These are phyloP conservation scores for Ramalina peruviana DNA, from an alignment of 495 filamentous ascomycete species.

Conservation along the genomic window DNA sequence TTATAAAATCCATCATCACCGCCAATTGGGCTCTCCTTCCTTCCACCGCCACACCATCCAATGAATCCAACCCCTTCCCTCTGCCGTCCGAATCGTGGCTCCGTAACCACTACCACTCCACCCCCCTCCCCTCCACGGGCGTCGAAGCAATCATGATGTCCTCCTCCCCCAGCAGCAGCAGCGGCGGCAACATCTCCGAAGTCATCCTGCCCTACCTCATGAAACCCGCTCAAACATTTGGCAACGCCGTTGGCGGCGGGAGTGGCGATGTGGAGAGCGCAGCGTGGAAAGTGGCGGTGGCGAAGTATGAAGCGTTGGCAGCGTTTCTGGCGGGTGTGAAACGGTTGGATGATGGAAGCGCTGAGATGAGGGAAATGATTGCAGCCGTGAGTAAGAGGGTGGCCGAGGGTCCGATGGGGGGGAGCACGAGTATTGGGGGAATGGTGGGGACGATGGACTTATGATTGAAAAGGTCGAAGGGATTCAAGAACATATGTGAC, in stretches of 20 bases:
- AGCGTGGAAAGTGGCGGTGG: constrained; percentile 44
- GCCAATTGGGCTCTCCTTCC: constrained; percentile 38
- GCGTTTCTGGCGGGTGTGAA: constrained; percentile 27
- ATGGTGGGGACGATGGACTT: constrained; percentile 27
- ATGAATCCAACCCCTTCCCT: constrained; percentile 23
- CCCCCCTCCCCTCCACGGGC: constrained; percentile 31
- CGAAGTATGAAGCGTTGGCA: constrained; percentile 43
- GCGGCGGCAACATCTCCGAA: constrained; percentile 35
- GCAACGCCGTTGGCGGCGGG: constrained; percentile 43
- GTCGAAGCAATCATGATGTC: constrained; percentile 32
- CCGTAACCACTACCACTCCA: constrained; percentile 22
- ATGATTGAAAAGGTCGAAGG: constrained; percentile 10
- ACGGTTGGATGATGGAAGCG: constrained; percentile 18
- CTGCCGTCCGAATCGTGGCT: constrained; percentile 31
- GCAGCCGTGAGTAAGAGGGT: constrained; percentile 30
- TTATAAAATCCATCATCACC: constrained; percentile 39
- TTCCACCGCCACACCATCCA: constrained; percentile 10
- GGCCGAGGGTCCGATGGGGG: constrained; percentile 31
- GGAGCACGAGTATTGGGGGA: constrained; percentile 18
- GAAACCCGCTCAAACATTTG: constrained; percentile 41
- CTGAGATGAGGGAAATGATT: constrained; percentile 32
- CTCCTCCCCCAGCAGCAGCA: constrained; percentile 5
- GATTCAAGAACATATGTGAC: background rate
- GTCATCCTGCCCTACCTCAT: constrained; percentile 44
- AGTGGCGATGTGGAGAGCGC: constrained; percentile 42